A percentile compares a stretch with the other conserved stretches of the same genome.
Conservation (phyloP, 73 alveolate species). For the Tetrahymena thermophila region DNA sequence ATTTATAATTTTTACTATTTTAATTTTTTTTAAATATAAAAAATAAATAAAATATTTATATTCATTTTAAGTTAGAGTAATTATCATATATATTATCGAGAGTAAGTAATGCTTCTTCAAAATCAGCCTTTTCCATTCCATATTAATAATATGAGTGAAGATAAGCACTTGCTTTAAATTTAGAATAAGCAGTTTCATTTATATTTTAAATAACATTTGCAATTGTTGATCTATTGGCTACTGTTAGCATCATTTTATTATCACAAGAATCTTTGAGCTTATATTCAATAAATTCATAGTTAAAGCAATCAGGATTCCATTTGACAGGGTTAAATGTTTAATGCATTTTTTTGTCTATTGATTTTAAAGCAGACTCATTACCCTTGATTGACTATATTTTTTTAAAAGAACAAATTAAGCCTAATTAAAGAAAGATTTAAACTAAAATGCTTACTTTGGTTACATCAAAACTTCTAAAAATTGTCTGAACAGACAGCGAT, state of each 20-base stretch:
- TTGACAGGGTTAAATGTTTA: slow-evolving; percentile 20
- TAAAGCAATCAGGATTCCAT: slow-evolving; percentile 45
- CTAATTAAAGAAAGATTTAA: neutral
- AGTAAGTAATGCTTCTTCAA: slow-evolving; percentile 22
- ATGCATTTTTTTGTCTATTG: slow-evolving; percentile 27
- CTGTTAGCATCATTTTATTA: slow-evolving; percentile 35
- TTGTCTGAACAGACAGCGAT: neutral
- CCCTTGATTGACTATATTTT: neutral
- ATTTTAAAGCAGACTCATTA: slow-evolving; percentile 32
- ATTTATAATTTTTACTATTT: too few relatives aligned
- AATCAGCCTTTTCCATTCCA: slow-evolving; percentile 25
- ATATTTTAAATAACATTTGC: slow-evolving; percentile 16
- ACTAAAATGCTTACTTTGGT: neutral
- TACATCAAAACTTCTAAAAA: neutral
- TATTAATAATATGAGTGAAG: slow-evolving; percentile 37
- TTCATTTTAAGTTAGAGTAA: neutral
- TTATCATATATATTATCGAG: slow-evolving; percentile 16
- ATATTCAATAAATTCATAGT: slow-evolving; percentile 22
- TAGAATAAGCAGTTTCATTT: slow-evolving; percentile 17
- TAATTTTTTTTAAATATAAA: neutral
- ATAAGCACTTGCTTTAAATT: slow-evolving; percentile 23
- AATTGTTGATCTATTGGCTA: slow-evolving; percentile 17
- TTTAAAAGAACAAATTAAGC: neutral
- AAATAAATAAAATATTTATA: neutral
- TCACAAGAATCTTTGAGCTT: slow-evolving; percentile 15